Evolutionary conservation across 2,329 filamentous ascomycete species (phyloP), one percentile per base, ranked within the genome.

Genomic region (Ophiostoma angusticollis): DNA sequence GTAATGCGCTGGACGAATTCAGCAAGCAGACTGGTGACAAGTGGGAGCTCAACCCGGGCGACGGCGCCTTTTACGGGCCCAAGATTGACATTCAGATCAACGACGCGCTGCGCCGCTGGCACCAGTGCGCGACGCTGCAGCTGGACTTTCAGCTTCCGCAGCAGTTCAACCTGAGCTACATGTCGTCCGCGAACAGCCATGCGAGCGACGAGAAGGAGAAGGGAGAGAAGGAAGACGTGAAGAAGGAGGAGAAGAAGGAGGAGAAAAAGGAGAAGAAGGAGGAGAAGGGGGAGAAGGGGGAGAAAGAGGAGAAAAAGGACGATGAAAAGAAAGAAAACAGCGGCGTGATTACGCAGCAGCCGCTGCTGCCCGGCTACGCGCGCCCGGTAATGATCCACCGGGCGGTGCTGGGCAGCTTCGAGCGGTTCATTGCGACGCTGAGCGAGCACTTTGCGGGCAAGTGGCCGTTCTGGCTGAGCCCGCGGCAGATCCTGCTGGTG

Each of bases 51-150:
- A 94, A 96, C 61, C 81, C 85, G 44, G 91, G 89, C 41, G 91
- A 98, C 52, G 91, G 91, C 55, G 91, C 91, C 38, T 98, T 96
- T 64, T 98, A 98, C 59, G 91, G 91, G 2, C 91, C 91, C 37
- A 98, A 98, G 74, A 94, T 96, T 51, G 91, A 98, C 53, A 91
- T 98, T 54, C 93, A 84, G 45, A 87, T 98, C 54, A 80, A 78
- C 37, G 89, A 95, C 60, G 84, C 84, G 32, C 67, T 95, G 49
- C 77, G 78, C 60, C 75, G 87, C 43, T 83, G 78, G 65, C 83
- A 47, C 46, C 46, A 93, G 61, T 93, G 84, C 54, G 85, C 89
- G 50, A 96, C 89, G 11, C 93, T 96, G 50, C 89, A 96, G 63
- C 74, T 93, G 39, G 85, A 93, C 58, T 93, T 93, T 65, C 82